Base-by-base conservation (phyloP, 495 filamentous ascomycete species). In the Daldinia loculata region DNA sequence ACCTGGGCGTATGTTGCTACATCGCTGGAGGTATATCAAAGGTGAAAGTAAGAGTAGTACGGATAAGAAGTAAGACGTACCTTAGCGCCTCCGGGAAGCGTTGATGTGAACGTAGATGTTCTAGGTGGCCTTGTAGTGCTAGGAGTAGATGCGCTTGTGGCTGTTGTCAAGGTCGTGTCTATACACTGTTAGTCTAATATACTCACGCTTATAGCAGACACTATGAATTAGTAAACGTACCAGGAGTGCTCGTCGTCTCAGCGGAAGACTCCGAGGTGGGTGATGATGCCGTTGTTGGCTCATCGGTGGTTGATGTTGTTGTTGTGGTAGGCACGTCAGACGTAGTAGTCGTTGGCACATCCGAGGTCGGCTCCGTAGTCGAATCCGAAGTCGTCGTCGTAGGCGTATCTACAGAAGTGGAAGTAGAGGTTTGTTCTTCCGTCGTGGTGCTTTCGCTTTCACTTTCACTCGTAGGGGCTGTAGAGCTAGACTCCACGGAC, bases 51-150 rank as follows among this genome's bases (percentile, higher is more conserved):
- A n/a, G n/a, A 34, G 27, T 56, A 38, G n/a, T 12, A 11, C 11
- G 17, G 19, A 24, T 7, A 6, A 48, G 17, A 6, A 48, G 17
- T 30, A 50, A 19, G 24, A 66, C 70, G 11, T 69, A 66, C 70
- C 63, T 78, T 75, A 6, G 58, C 77, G 12, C 83, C 83, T 63
- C 79, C 76, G 7, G 79, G 71, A 9, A 77, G 70, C 0, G 81
- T 84, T 9, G 75, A 78, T 9, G 79, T 82, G 45, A 77, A 74
- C 0, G 81, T 74, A 12, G 73, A 74, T n/a, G 71, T 78, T 30
- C 56, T 71, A 9, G 75, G 51, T 32, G 70, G 61, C 34, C 61
- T 52, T 27, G 73, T 62, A 32, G 56, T 67, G 7, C 32, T 64
- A n/a, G 68, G 34, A 3, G 57, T 70, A 30, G 75, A 38, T 2